Conservation (phyloP, 1,284 basidiomycete species). For the Chiua sp. region DNA sequence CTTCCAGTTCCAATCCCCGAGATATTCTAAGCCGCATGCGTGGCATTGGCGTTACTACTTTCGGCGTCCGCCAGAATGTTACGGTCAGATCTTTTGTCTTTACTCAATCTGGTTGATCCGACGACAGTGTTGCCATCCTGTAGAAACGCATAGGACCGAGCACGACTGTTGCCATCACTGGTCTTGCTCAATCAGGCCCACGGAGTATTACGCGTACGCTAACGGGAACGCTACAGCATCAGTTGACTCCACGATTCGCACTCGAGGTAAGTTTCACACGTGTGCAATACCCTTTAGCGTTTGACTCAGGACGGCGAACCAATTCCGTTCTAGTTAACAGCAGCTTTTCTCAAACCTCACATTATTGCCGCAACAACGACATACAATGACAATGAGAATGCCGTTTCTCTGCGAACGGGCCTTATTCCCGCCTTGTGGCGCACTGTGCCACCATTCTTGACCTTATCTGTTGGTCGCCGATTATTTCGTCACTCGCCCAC, state of each 20-base stretch:
- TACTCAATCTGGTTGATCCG: conserved; percentile 27
- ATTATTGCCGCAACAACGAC: conserved; percentile 43
- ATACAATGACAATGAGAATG: conserved; percentile 41
- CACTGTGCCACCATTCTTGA: conserved; percentile 35
- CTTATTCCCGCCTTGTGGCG: conserved; percentile 35
- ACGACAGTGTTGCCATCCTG: conserved; percentile 16
- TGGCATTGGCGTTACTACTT: conserved; percentile 39
- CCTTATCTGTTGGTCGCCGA: conserved; percentile 37
- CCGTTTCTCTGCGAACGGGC: conserved; percentile 25
- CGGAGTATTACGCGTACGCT: conserved; percentile 46
- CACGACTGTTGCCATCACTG: conserved; percentile 42
- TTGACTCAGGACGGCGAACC: conserved; percentile 14
- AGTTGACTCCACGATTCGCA: conserved; percentile 60
- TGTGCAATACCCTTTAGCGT: conserved; percentile 25
- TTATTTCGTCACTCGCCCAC: conserved; percentile 38
- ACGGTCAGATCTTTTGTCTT: conserved; percentile 41
- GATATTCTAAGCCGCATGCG: conserved; percentile 39
- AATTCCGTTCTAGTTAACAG: conserved; percentile 32
- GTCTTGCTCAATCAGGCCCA: conserved; percentile 36
- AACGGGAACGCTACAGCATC: conserved; percentile 65
- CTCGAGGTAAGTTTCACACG: conserved; percentile 47
- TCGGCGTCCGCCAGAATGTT: conserved; percentile 43
- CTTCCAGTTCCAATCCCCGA: conserved; percentile 26
- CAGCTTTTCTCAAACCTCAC: conserved; percentile 42
- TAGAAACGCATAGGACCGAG: conserved; percentile 48